These are phyloP conservation scores for Udeniomyces megalosporus DNA, from an alignment of 768 basidiomycete species.

Conservation along the genomic window DNA sequence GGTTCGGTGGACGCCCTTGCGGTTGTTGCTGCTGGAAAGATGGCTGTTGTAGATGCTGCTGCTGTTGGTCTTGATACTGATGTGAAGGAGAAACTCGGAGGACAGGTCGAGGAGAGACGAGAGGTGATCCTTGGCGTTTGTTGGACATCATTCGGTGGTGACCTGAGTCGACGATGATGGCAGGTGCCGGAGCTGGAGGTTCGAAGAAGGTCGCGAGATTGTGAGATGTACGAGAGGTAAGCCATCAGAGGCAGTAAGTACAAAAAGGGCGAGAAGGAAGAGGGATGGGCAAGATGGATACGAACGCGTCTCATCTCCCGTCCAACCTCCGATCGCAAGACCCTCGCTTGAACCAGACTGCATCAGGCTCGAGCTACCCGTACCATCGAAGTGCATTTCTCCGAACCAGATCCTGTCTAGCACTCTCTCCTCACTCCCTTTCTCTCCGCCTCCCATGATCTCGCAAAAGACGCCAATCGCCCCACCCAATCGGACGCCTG, in stretches of 20 bases:
- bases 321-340: background rate
- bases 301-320: background rate
- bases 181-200: background rate
- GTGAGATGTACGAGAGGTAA: background rate
- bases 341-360: background rate
- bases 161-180: background rate
- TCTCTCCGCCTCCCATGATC: background rate
- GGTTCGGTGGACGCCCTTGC: background rate
- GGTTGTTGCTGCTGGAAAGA: background rate
- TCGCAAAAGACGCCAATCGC: conserved; percentile 6
- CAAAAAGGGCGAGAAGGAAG: background rate
- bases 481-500: background rate
- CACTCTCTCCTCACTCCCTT: background rate
- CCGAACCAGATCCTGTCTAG: conserved; percentile 13
- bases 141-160: background rate
- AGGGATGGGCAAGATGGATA: background rate
- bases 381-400: background rate
- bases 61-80: background rate
- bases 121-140: background rate
- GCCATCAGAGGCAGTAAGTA: background rate
- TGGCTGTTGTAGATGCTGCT: background rate
- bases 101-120: background rate
- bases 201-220: too few species aligned
- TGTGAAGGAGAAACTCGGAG: background rate
- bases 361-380: background rate